phyloP scores from a whole-genome alignment of 768 basidiomycete species.

The Chalciporus chontae region DNA sequence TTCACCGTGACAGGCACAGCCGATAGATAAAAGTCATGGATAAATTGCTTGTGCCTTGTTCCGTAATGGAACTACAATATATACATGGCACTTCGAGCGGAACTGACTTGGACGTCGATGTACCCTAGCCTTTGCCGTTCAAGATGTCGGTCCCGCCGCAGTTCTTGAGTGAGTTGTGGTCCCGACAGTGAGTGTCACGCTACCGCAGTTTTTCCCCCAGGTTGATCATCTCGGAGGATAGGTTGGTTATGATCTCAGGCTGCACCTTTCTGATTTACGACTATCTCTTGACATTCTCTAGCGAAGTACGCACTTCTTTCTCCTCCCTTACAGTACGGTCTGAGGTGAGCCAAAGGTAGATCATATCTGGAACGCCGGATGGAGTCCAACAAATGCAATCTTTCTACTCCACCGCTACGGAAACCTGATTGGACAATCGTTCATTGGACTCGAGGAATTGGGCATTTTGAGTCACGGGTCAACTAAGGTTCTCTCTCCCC shows the following conservation, averaged over 20 bases:
- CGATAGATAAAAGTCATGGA: too few species aligned
- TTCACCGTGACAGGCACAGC: too few species aligned
- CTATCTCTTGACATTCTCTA: slow-evolving; percentile 23
- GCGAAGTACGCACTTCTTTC: slow-evolving; percentile 18
- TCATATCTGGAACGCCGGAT: slow-evolving; percentile 16
- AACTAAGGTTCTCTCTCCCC: slow-evolving; percentile 4
- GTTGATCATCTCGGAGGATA: too few species aligned
- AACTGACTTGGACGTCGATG: too few species aligned
- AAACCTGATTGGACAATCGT: slow-evolving; percentile 16
- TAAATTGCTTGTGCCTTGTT: too few species aligned
- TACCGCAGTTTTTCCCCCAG: too few species aligned
- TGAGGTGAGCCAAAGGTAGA: slow-evolving; percentile 3
- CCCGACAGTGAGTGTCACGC: too few species aligned
- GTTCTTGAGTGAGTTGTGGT: too few species aligned
- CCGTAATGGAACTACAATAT: too few species aligned
- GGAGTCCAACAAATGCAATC: slow-evolving; percentile 10
- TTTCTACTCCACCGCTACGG: slow-evolving; percentile 21
- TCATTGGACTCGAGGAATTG: slow-evolving; percentile 20
- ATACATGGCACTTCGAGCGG: too few species aligned
- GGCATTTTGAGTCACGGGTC: slow-evolving; percentile 18
- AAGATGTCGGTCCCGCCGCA: too few species aligned
- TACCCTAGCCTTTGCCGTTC: too few species aligned
- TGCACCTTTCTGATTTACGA: slow-evolving; percentile 24
- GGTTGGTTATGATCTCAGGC: slow-evolving; percentile 10
- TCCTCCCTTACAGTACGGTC: background rate